phyloP scores from a whole-genome alignment of 768 basidiomycete species.

The Tylopilus vinaceipallidus region DNA sequence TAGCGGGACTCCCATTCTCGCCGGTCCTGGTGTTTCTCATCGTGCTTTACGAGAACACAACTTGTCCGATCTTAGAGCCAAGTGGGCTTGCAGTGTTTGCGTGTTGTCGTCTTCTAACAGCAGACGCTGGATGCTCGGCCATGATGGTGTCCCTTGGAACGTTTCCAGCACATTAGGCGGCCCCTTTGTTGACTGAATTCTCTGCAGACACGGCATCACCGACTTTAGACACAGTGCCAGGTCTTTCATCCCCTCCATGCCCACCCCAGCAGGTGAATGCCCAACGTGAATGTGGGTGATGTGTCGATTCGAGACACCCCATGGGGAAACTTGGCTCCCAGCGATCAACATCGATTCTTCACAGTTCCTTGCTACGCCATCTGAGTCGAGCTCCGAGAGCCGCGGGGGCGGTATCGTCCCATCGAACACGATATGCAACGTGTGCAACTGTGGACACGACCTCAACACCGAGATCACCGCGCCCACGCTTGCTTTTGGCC shows the following conservation, averaged over 20 bases:
- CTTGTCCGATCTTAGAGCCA: not conserved
- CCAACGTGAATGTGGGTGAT: constrained; percentile 15
- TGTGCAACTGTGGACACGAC: constrained; percentile 9
- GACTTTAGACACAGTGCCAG: constrained; percentile 10
- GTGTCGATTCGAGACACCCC: constrained; percentile 4
- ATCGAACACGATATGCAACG: constrained; percentile 16
- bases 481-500: constrained; percentile 10
- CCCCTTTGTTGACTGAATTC: not conserved
- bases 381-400: not conserved
- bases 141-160: not conserved
- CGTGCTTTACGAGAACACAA: not conserved
- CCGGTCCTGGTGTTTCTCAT: not conserved
- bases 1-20: no score
- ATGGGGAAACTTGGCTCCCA: not conserved
- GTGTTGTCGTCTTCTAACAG: not conserved
- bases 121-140: not conserved
- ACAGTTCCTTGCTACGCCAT: no score
- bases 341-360: no score
- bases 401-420: constrained; percentile 7
- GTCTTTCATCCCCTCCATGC: not conserved
- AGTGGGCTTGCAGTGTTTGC: no score
- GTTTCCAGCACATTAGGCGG: not conserved
- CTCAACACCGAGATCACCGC: constrained; percentile 15
- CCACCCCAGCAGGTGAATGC: constrained; percentile 8
- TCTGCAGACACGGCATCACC: constrained; percentile 10